phyloP scores from a whole-genome alignment of 2,329 filamentous ascomycete species.

The Aspergillus aculeatinus region DNA sequence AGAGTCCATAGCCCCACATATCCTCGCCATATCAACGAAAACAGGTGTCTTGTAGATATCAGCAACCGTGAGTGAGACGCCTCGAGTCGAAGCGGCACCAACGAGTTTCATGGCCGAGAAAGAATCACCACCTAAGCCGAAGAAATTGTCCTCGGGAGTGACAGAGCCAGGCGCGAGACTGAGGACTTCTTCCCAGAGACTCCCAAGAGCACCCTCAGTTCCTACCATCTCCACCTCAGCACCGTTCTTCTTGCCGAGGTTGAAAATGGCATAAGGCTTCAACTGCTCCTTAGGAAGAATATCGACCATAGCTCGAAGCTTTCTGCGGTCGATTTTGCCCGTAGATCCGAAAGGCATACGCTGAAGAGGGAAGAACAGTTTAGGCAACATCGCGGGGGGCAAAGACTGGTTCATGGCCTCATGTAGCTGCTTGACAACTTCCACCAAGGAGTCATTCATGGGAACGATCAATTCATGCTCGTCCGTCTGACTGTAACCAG shows the following conservation, averaged over 20 bases:
- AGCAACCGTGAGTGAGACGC: constrained; percentile 43
- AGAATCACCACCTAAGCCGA: constrained; percentile 49
- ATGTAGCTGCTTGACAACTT: constrained; percentile 27
- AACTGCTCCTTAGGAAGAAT: constrained; percentile 34
- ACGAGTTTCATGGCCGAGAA: constrained; percentile 50
- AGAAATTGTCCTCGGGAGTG: constrained; percentile 48
- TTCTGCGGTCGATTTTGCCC: constrained; percentile 44
- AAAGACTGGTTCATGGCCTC: constrained; percentile 28
- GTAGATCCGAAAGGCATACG: constrained; percentile 45
- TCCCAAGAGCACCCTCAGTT: constrained; percentile 30
- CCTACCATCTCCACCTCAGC: constrained; percentile 29
- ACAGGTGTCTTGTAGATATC: constrained; percentile 47
- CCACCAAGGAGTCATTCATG: constrained; percentile 25
- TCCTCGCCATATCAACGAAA: constrained; percentile 44
- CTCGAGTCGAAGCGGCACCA: constrained; percentile 39
- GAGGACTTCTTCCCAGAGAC: constrained; percentile 42
- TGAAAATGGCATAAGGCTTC: constrained; percentile 31
- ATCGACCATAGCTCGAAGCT: constrained; percentile 39
- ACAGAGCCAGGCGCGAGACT: constrained; percentile 40
- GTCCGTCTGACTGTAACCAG: constrained; percentile 6
- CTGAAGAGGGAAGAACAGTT: constrained; percentile 44
- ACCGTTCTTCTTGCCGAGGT: constrained; percentile 17
- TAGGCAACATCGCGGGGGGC: constrained; percentile 47
- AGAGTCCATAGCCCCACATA: constrained; percentile 19
- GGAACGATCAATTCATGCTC: constrained; percentile 22